Evolutionary conservation across 805 yeast species (phyloP).

Genomic region (Ogataea pignaliae): DNA sequence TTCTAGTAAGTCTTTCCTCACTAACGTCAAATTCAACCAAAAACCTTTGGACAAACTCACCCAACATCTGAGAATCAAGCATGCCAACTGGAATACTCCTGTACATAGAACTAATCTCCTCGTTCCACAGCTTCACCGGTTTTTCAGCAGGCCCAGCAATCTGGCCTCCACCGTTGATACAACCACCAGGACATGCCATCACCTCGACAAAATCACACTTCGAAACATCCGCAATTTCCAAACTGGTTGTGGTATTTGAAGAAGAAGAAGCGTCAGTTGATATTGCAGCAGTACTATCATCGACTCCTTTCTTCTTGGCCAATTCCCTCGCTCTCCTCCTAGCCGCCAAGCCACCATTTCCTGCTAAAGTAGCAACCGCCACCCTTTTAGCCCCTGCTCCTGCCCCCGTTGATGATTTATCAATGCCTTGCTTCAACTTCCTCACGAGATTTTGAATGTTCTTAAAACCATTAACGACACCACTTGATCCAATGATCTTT

Average conservation of each 20-base stretch:
- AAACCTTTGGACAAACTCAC: conserved; percentile 30
- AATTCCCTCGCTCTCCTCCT: conserved; percentile 39
- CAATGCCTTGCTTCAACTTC: conserved; percentile 49
- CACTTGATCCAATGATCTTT: conserved; percentile 47
- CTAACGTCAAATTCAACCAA: conserved; percentile 27
- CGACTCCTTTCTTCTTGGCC: conserved; percentile 12
- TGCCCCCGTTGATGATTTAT: conserved; percentile 13
- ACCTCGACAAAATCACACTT: conserved; percentile 82
- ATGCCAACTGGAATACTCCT: conserved; percentile 24
- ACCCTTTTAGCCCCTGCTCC: neutral
- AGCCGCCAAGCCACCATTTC: conserved; percentile 33
- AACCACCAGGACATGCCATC: conserved; percentile 98
- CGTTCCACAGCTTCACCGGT: conserved; percentile 40
- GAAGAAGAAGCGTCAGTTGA: too few species aligned
- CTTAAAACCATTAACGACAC: conserved; percentile 84
- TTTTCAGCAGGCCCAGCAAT: conserved; percentile 44
- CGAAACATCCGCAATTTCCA: conserved; percentile 51
- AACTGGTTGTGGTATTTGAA: too few species aligned
- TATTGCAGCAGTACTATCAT: neutral
- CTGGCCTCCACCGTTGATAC: conserved; percentile 96
- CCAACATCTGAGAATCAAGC: conserved; percentile 27
- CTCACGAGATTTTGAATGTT: conserved; percentile 93
- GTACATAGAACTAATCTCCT: conserved; percentile 33
- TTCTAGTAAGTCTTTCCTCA: conserved; percentile 37
- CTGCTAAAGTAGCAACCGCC: conserved; percentile 1